Evolutionary conservation across 305 asterid species (phyloP).

Genomic region (Galium porrigens): DNA sequence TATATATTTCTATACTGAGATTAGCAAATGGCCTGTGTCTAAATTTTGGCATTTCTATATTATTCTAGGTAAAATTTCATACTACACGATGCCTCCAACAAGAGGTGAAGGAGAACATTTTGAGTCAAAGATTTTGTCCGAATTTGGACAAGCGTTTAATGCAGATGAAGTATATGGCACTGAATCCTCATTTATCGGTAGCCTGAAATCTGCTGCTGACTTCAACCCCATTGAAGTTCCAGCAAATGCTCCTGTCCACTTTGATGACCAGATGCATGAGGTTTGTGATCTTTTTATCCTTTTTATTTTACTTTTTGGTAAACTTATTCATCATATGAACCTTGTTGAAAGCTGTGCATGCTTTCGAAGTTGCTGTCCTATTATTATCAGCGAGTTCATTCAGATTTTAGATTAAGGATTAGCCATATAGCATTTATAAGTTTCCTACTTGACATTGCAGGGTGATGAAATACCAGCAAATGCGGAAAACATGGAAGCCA

Average conservation of each 20-base stretch:
- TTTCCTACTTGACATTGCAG: conserved; percentile 23
- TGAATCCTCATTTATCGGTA: conserved; percentile 71
- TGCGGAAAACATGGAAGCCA: conserved; percentile 9
- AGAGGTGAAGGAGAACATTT: conserved; percentile 52
- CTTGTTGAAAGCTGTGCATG: neutral
- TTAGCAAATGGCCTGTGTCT: neutral
- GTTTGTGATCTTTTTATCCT: conserved; percentile 25
- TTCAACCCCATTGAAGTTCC: conserved; percentile 69
- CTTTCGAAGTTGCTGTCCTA: neutral
- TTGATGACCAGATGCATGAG: conserved; percentile 54
- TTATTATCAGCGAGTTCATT: neutral
- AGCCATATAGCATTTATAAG: neutral
- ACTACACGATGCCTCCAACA: conserved; percentile 71
- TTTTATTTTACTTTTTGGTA: neutral
- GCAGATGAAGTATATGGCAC: conserved; percentile 72
- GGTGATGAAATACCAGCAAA: conserved; percentile 25
- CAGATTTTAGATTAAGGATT: neutral
- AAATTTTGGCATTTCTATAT: neutral
- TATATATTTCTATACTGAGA: neutral
- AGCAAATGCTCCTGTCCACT: conserved; percentile 44
- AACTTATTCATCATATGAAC: neutral
- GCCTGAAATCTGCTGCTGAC: conserved; percentile 69
- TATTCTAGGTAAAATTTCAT: conserved; percentile 79
- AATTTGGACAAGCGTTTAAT: conserved; percentile 62
- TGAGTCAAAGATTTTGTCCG: conserved; percentile 59